Evolutionary conservation across 2,329 filamentous ascomycete species (phyloP).

Genomic region (Metarhizium anisopliae): DNA sequence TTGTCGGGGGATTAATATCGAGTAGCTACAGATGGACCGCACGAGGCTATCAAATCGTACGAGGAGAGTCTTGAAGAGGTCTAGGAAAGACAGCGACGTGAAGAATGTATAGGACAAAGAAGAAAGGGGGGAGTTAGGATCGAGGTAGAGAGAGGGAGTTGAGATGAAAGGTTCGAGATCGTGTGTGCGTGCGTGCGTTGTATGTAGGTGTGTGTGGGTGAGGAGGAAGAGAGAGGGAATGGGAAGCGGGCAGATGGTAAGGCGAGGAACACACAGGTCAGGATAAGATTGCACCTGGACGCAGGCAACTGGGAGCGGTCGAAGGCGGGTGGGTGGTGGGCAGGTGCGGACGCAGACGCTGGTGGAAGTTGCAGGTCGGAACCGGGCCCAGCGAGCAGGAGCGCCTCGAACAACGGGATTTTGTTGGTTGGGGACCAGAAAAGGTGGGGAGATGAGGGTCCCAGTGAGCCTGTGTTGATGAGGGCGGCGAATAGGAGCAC

Average conservation of each 20-base stretch:
- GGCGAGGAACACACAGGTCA: neutral
- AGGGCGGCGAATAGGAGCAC: slow-evolving; percentile 21
- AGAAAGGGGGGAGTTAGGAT: neutral
- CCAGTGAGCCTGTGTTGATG: slow-evolving; percentile 3
- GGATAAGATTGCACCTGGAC: neutral
- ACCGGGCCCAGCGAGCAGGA: neutral
- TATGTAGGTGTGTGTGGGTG: neutral
- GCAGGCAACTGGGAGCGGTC: neutral
- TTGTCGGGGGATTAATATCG: neutral
- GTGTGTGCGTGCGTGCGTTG: neutral
- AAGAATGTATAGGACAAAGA: neutral
- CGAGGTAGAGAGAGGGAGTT: neutral
- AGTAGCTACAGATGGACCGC: neutral
- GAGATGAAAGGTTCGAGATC: neutral
- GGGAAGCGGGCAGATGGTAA: slow-evolving; percentile 3
- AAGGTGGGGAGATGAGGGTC: slow-evolving; percentile 10
- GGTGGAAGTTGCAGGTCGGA: slow-evolving; percentile 10
- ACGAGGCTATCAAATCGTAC: neutral
- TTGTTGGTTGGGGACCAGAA: slow-evolving; percentile 21
- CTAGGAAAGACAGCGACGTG: neutral
- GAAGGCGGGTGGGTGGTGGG: slow-evolving; percentile 6
- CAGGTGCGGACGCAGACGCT: slow-evolving; percentile 4
- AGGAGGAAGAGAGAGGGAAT: slow-evolving; percentile 1
- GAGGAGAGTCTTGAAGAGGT: neutral
- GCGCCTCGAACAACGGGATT: slow-evolving; percentile 13